Evolutionary conservation across 345 rosid genomes (phyloP), one percentile per base, ranked within the genome.

Genomic region (Gossypium bickii): DNA sequence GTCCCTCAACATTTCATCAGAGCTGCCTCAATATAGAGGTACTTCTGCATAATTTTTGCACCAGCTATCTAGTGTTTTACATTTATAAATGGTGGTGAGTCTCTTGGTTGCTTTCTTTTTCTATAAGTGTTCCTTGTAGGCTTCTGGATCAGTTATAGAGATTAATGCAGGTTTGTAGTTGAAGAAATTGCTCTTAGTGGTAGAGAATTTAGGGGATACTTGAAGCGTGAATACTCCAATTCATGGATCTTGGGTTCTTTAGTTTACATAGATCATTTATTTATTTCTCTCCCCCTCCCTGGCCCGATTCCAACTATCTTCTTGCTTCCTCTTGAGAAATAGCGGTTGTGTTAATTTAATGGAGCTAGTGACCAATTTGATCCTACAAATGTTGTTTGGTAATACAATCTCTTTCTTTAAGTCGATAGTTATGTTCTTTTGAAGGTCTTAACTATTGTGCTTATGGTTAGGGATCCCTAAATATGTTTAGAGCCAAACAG

Each of bases 1-100:
- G 99, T 72, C 97, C 99, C 67, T 95, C 99, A 73, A 93, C 99
- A 61, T 93, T 88, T 85, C 99, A 95, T 83, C 93, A 84, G 83
- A 85, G 81, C 82, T 95, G 98, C 92, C 80, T 93, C 49, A 87
- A 83, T 76, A 87, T 95, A 78, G 79, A 85, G 86, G 99, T 93
- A 85, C 73, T 80, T 58, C 53, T 66, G 52, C 25, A 12, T 73
- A 9, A 10, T 47, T 69, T 69, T 51, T 4, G 9, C 45, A 9
- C 47, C 72, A 51, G 10, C 45, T 51, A 10, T 49, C 17, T 49
- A 51, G 3, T 9, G 72, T 69, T 25, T 69, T 51, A 52, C 27
- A 70, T 29, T 70, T 29, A 10, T 12, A 17, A 52, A 52, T 27
- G 73, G 25, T n/a, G 27, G 9, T 70, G 4, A 17, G 25, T 29